Conservation (phyloP, 2,329 filamentous ascomycete species). For the Sporothrix brunneoviolacea region DNA sequence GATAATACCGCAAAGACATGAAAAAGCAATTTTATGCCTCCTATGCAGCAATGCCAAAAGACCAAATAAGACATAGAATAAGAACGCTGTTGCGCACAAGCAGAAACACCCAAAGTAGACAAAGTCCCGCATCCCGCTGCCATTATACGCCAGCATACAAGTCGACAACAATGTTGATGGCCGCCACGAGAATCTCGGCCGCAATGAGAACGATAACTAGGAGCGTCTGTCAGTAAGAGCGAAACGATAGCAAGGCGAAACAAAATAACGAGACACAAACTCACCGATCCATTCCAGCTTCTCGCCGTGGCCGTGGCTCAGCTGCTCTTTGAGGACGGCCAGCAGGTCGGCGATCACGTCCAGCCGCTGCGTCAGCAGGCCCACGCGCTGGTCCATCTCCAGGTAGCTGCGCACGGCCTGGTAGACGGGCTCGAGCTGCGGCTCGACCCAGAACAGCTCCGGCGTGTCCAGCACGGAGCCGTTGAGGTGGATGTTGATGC, state of each 20-base stretch:
- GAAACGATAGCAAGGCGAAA: too few relatives aligned
- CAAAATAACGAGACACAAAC: conserved; percentile 27
- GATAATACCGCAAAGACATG: too few relatives aligned
- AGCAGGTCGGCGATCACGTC: conserved; percentile 91
- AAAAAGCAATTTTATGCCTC: too few relatives aligned
- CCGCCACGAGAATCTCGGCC: conserved; percentile 87
- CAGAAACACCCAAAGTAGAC: too few relatives aligned
- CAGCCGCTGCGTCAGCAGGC: conserved; percentile 78
- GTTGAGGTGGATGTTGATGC: conserved; percentile 97
- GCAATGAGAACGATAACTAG: conserved; percentile 90
- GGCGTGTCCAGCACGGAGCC: conserved; percentile 94
- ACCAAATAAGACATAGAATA: neutral
- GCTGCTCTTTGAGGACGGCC: conserved; percentile 88
- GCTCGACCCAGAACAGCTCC: conserved; percentile 97
- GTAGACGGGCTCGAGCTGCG: conserved; percentile 92
- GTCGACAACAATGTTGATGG: conserved; percentile 92
- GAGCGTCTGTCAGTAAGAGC: too few relatives aligned
- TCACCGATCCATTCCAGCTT: conserved; percentile 83
- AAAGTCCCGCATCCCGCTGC: neutral
- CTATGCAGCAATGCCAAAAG: too few relatives aligned
- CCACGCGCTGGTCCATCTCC: conserved; percentile 95
- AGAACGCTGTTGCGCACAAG: neutral
- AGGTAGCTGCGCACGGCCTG: conserved; percentile 91
- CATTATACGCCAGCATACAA: conserved; percentile 54
- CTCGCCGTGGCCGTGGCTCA: conserved; percentile 88